Evolutionary conservation across 495 filamentous ascomycete species (phyloP).

Genomic region (Talaromyces adpressus): DNA sequence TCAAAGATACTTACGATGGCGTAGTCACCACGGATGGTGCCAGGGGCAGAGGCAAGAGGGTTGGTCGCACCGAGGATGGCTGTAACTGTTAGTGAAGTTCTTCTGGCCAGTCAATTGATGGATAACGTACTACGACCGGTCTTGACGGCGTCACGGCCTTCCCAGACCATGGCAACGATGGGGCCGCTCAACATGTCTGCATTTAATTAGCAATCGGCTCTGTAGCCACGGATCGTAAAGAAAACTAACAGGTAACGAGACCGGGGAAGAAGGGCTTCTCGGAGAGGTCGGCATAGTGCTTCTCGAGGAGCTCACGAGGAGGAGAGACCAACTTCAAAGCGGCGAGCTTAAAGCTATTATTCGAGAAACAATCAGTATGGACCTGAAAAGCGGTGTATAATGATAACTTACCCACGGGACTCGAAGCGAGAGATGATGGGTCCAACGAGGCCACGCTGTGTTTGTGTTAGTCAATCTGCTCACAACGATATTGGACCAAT

Average conservation of each 20-base stretch:
- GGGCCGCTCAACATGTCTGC: conserved; percentile 95
- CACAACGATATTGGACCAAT: neutral
- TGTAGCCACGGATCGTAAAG: neutral
- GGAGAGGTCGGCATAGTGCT: conserved; percentile 91
- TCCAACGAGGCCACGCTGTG: conserved; percentile 89
- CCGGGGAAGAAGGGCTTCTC: conserved; percentile 95
- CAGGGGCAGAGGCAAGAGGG: conserved; percentile 84
- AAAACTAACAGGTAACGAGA: conserved; percentile 70
- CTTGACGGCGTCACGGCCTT: conserved; percentile 95
- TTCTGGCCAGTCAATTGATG: neutral
- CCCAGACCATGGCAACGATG: conserved; percentile 98
- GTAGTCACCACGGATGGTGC: conserved; percentile 93
- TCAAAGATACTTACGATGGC: conserved; percentile 44
- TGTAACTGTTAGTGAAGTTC: conserved; percentile 23
- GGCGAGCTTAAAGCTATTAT: conserved; percentile 90
- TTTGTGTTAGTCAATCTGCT: conserved; percentile 15
- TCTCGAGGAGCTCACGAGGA: conserved; percentile 87
- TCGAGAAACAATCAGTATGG: conserved; percentile 13
- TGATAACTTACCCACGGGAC: conserved; percentile 65
- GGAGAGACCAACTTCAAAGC: conserved; percentile 92
- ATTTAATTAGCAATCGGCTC: neutral
- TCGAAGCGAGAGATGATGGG: conserved; percentile 97
- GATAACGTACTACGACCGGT: conserved; percentile 72
- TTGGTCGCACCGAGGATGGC: conserved; percentile 96
- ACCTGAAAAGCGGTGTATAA: neutral